Evolutionary conservation across 2,329 filamentous ascomycete genomes (phyloP).

Genomic region (Septoria linicola): DNA sequence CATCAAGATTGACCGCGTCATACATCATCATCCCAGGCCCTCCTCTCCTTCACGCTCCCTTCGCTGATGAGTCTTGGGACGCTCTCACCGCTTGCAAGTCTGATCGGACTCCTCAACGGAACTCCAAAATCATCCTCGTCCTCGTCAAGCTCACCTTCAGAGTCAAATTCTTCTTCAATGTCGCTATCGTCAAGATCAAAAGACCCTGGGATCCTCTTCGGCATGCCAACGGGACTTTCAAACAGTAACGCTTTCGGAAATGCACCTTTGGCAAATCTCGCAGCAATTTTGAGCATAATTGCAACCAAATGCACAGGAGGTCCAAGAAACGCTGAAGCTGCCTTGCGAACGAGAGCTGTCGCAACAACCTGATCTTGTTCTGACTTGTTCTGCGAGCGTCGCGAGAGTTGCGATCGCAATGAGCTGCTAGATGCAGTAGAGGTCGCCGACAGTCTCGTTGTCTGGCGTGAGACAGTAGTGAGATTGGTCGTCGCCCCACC

Average conservation of each 20-base stretch:
- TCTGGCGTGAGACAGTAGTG: conserved; percentile 42
- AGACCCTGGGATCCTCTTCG: conserved; percentile 63
- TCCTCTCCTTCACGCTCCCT: neutral
- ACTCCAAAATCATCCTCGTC: conserved; percentile 58
- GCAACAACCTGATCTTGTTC: conserved; percentile 23
- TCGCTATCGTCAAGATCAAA: conserved; percentile 55
- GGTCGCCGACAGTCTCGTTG: conserved; percentile 42
- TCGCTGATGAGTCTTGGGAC: conserved; percentile 11
- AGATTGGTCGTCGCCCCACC: conserved; percentile 30
- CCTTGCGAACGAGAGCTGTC: conserved; percentile 66
- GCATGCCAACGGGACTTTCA: conserved; percentile 31
- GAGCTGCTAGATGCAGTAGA: conserved; percentile 28
- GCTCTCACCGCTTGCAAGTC: conserved; percentile 26
- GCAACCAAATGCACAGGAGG: conserved; percentile 77
- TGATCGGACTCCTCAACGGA: conserved; percentile 40
- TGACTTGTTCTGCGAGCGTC: conserved; percentile 5
- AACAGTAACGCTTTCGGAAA: conserved; percentile 32
- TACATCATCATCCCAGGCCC: too few species aligned
- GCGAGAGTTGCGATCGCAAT: conserved; percentile 20
- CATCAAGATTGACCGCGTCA: too few species aligned
- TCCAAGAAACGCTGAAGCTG: conserved; percentile 71
- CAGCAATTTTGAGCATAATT: conserved; percentile 78
- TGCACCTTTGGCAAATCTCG: conserved; percentile 62
- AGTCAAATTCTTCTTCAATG: conserved; percentile 44
- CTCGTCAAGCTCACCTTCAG: conserved; percentile 37